Evolutionary conservation across 208 protist species (phyloP), one percentile per base, ranked within the genome.

Genomic region (Leptomonas pyrrhocoris): DNA sequence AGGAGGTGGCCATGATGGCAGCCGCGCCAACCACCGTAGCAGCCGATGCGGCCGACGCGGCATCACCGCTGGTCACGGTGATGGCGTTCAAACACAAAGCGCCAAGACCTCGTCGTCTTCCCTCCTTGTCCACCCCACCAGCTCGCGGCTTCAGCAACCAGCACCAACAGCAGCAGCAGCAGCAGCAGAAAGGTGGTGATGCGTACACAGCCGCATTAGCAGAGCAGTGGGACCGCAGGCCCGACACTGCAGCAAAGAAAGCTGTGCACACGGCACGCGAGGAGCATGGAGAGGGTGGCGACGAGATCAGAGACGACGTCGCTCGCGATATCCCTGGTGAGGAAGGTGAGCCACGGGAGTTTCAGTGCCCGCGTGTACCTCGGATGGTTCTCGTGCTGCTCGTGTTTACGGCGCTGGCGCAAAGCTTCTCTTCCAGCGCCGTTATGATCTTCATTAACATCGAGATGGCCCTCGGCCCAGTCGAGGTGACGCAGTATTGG

Each of bases 401-500:
- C 7, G n/a, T 88, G 3, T 53, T 59, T 21, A 67, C 68, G 48
- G 49, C 79, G 3, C 34, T 79, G 4, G 68, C 70, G n/a, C 76
- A 83, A 57, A 59, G 67, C 19, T 80, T 83, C 63, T 79, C 76
- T 2, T 34, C 67, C 3, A 73, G 65, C 49, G 56, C 61, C 36
- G 61, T 88, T n/a, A 53, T 46, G 19, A 50, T 85, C 28, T 80
- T 83, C 68, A 78, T 83, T 0, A 79, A 80, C 57, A 40, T 56
- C 36, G 68, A 70, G 42, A 38, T 85, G 28, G 42, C 23, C 12
- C 67, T 76, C 38, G 59, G 61, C 21, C 79, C 83, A 15, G 69
- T 76, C 3, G 68, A 82, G 55, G 76, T 83, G 61, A 51, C 56
- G 54, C 67, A 31, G 51, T 85, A 83, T 58, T 85, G 79, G 76